Evolutionary conservation across 306 rosid genomes (phyloP).

Genomic region (Lathyrus tuberosus): DNA sequence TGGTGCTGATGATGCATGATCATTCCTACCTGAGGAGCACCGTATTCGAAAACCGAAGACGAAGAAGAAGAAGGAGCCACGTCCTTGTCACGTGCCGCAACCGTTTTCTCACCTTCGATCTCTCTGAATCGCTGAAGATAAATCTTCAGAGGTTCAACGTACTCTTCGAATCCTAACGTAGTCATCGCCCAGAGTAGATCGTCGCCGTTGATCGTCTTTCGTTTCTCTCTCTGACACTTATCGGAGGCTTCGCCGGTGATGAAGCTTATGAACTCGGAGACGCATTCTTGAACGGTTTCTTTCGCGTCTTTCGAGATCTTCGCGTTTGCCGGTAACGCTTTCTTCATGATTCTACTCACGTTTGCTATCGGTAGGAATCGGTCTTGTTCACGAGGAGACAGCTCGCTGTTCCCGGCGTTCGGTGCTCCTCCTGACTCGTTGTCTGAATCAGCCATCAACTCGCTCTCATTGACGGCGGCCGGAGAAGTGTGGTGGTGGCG

Average conservation of each 20-base stretch:
- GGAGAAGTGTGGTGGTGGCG: not conserved
- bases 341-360: slow-evolving; percentile 93
- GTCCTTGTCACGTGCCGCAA: slow-evolving; percentile 70
- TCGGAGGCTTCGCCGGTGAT: slow-evolving; percentile 91
- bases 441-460: slow-evolving; percentile 80
- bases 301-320: slow-evolving; percentile 93
- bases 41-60: slow-evolving; percentile 36
- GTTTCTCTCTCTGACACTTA: slow-evolving; percentile 90
- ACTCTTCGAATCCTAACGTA: slow-evolving; percentile 78
- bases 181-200: slow-evolving; percentile 95
- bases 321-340: slow-evolving; percentile 85
- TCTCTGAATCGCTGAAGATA: slow-evolving; percentile 80
- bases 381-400: slow-evolving; percentile 80
- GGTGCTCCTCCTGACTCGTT: slow-evolving; percentile 74
- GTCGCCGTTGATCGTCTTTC: slow-evolving; percentile 93
- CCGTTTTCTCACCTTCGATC: slow-evolving; percentile 78
- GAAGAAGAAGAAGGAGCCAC: slow-evolving; percentile 2
- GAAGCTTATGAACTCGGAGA: slow-evolving; percentile 91
- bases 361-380: slow-evolving; percentile 83
- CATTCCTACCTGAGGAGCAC: slow-evolving; percentile 46
- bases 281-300: slow-evolving; percentile 92
- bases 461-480: not conserved
- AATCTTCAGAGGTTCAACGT: slow-evolving; percentile 83
- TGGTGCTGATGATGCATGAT: slow-evolving; percentile 41
- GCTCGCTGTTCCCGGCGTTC: slow-evolving; percentile 50